These are phyloP conservation scores for Fusarium sp. DNA, from an alignment of 2,329 filamentous ascomycete species.

Conservation along the genomic window DNA sequence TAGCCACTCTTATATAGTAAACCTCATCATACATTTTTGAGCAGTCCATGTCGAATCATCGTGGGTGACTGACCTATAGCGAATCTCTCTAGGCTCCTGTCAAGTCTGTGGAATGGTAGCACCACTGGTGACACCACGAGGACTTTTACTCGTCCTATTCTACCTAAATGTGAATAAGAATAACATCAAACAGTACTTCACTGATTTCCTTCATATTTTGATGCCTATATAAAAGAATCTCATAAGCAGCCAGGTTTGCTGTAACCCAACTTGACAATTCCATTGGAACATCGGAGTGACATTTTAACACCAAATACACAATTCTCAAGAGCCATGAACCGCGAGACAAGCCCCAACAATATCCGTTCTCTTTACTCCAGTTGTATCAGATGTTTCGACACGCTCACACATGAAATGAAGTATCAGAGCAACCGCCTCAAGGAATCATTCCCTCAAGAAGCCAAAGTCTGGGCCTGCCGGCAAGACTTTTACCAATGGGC, in stretches of 20 bases:
- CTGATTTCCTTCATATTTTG: neutral
- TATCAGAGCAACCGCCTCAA: neutral
- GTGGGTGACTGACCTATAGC: neutral
- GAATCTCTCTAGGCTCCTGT: neutral
- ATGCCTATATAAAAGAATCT: constrained; percentile 7
- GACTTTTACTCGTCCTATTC: constrained; percentile 11
- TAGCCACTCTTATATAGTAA: neutral
- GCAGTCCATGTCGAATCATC: neutral
- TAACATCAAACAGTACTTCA: neutral
- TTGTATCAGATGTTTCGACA: constrained; percentile 17
- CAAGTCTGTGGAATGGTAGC: constrained; percentile 18
- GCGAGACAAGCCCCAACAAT: neutral
- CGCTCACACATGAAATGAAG: neutral
- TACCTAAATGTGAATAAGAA: neutral
- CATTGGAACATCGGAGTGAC: neutral
- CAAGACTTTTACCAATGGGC: constrained; percentile 28
- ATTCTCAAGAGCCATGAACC: neutral
- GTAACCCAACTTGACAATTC: neutral
- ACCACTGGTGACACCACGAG: constrained; percentile 27
- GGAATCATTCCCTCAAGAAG: constrained; percentile 4
- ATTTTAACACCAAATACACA: neutral
- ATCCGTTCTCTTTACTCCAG: constrained; percentile 19
- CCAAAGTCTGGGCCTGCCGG: constrained; percentile 2
- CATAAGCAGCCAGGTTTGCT: neutral
- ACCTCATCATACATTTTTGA: no score